Conservation (phyloP, 805 yeast genomes). For the Yarrowia sp. region DNA sequence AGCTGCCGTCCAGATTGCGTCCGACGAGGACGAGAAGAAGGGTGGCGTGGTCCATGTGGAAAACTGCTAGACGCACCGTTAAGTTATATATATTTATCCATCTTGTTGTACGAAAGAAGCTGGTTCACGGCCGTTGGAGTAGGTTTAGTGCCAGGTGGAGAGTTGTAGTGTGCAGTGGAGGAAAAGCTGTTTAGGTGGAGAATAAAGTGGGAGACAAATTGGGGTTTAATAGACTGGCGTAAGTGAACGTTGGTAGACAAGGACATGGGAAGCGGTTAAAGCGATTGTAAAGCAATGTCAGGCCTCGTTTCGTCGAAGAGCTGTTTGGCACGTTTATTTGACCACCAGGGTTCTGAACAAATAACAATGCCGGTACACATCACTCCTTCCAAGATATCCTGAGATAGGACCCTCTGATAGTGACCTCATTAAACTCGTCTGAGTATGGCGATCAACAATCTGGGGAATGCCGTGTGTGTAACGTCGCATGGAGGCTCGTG, state of each 20-base stretch:
- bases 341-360: no score
- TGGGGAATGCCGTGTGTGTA: background rate
- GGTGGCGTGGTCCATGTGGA: conserved; percentile 8
- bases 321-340: no score
- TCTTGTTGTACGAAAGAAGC: background rate
- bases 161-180: background rate
- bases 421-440: no score
- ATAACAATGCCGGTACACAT: no score
- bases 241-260: background rate
- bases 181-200: background rate
- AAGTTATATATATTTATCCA: conserved; percentile 3
- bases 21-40: conserved; percentile 20
- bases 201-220: background rate
- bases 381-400: no score
- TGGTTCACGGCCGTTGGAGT: background rate
- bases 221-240: background rate
- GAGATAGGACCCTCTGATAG: no score
- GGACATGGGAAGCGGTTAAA: background rate
- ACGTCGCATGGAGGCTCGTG: no score
- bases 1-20: background rate
- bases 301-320: no score
- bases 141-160: conserved; percentile 1
- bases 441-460: background rate
- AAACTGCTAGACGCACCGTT: background rate
- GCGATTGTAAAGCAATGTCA: no score